Base-by-base conservation (phyloP, 2,329 filamentous ascomycete genomes). In the Pseudogymnoascus sp. region DNA sequence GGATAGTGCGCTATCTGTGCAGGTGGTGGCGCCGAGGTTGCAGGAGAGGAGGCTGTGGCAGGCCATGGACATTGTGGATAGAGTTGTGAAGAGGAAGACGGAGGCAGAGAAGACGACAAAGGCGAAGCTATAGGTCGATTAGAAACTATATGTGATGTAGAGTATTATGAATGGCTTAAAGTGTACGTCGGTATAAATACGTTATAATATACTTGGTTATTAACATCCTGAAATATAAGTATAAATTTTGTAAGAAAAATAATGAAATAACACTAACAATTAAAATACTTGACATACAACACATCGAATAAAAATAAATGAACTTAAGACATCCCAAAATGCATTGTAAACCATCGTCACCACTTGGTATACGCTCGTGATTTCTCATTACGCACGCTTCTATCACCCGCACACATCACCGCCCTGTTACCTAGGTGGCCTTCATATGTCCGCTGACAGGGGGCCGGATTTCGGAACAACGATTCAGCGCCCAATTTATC, bases 41-140 rank as follows among this genome's bases (percentile, higher is more conserved):
- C 68, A 71, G 28, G 70, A 71, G 58, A 64, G 65, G 47, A 67
- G 65, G 43, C 37, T 71, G 8, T 64, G 61, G 35, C 62, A 68
- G 59, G 68, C 69, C 0, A 71, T 71, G 69, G 38, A 60, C 14
- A 41, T 70, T 11, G 66, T 71, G 59, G 70, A 71, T 43, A 32
- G 58, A n/a, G 54, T 64, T 58, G 43, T 67, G 12, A 62, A 37
- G 22, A 50, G 25, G n/a, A 50, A 50, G 25, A n/a, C 43, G 8
- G 6, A n/a, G 14, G 22, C 59, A 30, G 39, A 47, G 9, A 16
- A 37, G 22, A 50, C 57, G 59, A 18, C 16, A 37, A 58, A 62
- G 54, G 60, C 66, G 14, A 67, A 63, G 58, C 50, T 67, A 16
- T 65, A 63, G 35, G 43, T 12, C 16, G 43, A 12, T 8, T 6